Conservation (phyloP, 2,329 filamentous ascomycete genomes). For the Aspergillus awamori region DNA sequence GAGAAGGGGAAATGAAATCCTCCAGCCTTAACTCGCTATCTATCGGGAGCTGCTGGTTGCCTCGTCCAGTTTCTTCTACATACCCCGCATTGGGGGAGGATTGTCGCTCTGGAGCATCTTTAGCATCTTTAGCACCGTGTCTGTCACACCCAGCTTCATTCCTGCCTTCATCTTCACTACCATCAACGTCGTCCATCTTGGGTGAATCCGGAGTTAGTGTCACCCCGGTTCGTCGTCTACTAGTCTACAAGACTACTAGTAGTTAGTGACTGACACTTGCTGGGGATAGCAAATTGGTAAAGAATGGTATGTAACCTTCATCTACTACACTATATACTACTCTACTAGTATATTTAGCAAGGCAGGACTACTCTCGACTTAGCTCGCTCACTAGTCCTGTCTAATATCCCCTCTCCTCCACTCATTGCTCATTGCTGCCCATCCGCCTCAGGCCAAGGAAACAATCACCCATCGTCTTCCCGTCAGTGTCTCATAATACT, state of each 20-base stretch:
- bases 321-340: too few species aligned
- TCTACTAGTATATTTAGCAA: too few species aligned
- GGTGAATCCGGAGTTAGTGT: constrained; percentile 1
- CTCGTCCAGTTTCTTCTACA: background rate
- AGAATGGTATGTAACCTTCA: too few species aligned
- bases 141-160: constrained; percentile 3
- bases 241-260: too few species aligned
- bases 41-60: constrained; percentile 4
- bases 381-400: background rate
- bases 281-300: too few species aligned
- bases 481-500: background rate
- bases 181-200: too few species aligned
- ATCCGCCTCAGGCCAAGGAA: constrained; percentile 4
- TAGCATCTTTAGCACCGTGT: background rate
- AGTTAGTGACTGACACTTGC: too few species aligned
- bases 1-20: background rate
- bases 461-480: background rate
- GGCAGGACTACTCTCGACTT: background rate
- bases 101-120: background rate
- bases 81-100: constrained; percentile 11
- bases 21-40: background rate
- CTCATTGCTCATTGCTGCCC: constrained; percentile 5
- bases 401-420: background rate
- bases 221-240: background rate
- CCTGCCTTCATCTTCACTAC: too few species aligned